Evolutionary conservation across 176 grass and related monocot genomes (phyloP).

Genomic region (Cocos nucifera): DNA sequence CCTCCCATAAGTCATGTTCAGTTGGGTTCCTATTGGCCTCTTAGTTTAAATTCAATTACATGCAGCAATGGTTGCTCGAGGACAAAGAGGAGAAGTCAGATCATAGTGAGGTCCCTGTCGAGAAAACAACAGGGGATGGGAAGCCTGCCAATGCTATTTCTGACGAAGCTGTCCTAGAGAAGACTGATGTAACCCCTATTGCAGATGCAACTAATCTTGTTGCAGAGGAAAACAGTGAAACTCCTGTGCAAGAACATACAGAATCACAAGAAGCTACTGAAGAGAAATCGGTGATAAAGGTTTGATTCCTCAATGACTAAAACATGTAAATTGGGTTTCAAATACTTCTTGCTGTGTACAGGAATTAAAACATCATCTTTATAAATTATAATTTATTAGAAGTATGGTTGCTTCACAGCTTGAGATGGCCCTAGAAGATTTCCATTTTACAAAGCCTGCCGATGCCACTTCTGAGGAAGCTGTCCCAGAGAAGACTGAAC

Average conservation of each 20-base stretch:
- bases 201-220: constrained; percentile 23
- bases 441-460: constrained; percentile 46
- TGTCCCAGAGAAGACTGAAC: too few species aligned
- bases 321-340: too few species aligned
- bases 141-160: constrained; percentile 17
- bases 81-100: constrained; percentile 31
- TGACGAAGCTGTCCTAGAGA: constrained; percentile 5
- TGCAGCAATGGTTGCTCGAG: constrained; percentile 56
- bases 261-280: constrained; percentile 16
- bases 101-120: constrained; percentile 16
- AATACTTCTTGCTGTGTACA: too few species aligned
- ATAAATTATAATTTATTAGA: too few species aligned
- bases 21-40: too few species aligned
- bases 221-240: constrained; percentile 32
- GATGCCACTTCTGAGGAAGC: too few species aligned
- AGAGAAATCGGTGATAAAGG: constrained; percentile 59
- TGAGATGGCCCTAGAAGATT: constrained; percentile 78
- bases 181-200: constrained; percentile 19
- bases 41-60: too few species aligned
- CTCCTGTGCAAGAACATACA: constrained; percentile 20
- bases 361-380: too few species aligned
- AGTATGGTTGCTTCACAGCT: constrained; percentile 25
- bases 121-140: constrained; percentile 32
- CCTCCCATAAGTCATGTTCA: too few species aligned
- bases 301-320: constrained; percentile 17